Base-by-base conservation (phyloP, 495 filamentous ascomycete species). In the Penicillium egyptiacum region DNA sequence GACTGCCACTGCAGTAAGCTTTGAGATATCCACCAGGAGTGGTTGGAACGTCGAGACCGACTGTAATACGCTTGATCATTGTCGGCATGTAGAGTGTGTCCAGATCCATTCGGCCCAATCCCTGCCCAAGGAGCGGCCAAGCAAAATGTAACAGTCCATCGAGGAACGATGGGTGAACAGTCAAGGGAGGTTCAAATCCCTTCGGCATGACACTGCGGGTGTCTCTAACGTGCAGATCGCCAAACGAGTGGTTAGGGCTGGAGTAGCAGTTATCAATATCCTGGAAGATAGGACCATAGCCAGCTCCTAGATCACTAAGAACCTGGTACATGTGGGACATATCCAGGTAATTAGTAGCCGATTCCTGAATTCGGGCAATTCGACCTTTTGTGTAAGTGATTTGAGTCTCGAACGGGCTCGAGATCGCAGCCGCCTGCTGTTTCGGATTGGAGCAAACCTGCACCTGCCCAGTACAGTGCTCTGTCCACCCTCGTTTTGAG, bases 61-160 rank as follows among this genome's bases (percentile, higher is more conserved):
- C 63, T 11, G 42, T 63, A 22, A 74, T 35, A 17, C 60, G 60
- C 40, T 73, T 73, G 35, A 79, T 66, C 46, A 70, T 63, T 5
- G 72, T 73, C 0, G 76, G 76, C 70, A 79, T 75, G 62, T 77
- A 79, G 23, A 79, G 61, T 0, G 67, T 68, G 3, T 72, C 66
- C n/a, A 75, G 58, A 11, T 69, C 60, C 56, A 64, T 69, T n/a
- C 71, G 61, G 8, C 75, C 76, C 16, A 69, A 57, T 11, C 76
- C 76, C 12, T 75, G 67, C 5, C 76, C 75, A 14, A 79, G 60
- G 25, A 79, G 71, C 0, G 73, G 73, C 73, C 73, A 79, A 28
- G 60, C 58, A 35, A 70, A 57, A 39, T 70, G 67, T 17, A 70
- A 49, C 4, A 70, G 35, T 10, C 55, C 67, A 33, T 70, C 67